Evolutionary conservation across 345 rosid species (phyloP).

Genomic region (Excoecaria cochinchinensis): DNA sequence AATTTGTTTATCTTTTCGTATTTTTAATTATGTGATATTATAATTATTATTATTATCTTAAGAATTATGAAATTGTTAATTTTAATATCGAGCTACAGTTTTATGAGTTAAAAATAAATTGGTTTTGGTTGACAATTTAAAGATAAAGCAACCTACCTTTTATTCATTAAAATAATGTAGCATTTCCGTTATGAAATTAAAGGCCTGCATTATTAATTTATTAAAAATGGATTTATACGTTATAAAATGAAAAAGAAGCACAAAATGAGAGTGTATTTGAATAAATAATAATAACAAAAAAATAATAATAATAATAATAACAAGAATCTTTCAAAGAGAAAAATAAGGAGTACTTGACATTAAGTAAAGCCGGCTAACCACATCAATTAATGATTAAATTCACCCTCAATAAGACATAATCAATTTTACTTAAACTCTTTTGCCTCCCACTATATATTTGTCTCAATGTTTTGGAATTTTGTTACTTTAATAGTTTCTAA

Average conservation of each 20-base stretch:
- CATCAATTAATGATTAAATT: neutral
- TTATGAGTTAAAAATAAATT: too few species aligned
- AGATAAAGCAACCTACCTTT: too few species aligned
- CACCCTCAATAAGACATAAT: constrained; percentile 1
- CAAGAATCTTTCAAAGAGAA: neutral
- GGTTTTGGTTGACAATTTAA: too few species aligned
- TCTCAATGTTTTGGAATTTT: neutral
- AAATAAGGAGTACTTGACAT: neutral
- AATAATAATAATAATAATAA: too few species aligned
- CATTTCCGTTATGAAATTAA: too few species aligned
- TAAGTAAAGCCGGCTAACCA: neutral
- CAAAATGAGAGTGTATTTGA: neutral
- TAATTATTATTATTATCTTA: too few species aligned
- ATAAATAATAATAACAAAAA: too few species aligned
- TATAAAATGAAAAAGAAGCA: neutral
- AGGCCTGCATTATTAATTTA: neutral
- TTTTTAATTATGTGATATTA: too few species aligned
- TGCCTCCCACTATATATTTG: constrained; percentile 2
- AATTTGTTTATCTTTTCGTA: too few species aligned
- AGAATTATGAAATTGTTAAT: too few species aligned
- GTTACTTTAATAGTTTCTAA: neutral
- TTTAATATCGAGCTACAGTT: too few species aligned
- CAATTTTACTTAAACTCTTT: neutral
- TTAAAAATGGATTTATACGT: neutral
- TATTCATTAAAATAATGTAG: too few species aligned